A percentile compares a stretch with the other conserved stretches of the same genome.
phyloP scores from a whole-genome alignment of 2,329 filamentous ascomycete species.

The Penicillium sp. region DNA sequence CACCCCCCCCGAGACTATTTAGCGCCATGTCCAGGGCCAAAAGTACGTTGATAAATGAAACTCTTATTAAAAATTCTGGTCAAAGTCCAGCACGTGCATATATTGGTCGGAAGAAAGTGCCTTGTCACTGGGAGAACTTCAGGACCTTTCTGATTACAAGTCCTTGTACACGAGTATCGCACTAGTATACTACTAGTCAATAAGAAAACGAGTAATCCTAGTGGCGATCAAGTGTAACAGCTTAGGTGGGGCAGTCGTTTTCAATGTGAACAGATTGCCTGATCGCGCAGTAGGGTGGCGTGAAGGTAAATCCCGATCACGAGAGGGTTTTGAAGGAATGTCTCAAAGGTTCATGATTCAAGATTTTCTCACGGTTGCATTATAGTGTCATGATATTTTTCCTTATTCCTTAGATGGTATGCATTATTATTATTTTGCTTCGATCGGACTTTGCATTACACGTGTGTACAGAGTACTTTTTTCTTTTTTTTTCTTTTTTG shows the following conservation, averaged over 20 bases:
- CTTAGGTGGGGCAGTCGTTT: slow-evolving; percentile 23
- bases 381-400: neutral
- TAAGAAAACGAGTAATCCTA: slow-evolving; percentile 29
- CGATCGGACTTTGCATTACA: no score
- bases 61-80: neutral
- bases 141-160: no score
- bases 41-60: slow-evolving; percentile 2
- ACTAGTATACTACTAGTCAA: neutral
- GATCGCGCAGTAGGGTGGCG: slow-evolving; percentile 8
- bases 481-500: no score
- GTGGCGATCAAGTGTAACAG: slow-evolving; percentile 32
- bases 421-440: no score
- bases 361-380: neutral
- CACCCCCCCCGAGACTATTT: neutral
- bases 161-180: neutral
- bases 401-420: no score
- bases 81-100: neutral
- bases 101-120: slow-evolving; percentile 3
- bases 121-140: neutral
- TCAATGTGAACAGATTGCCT: slow-evolving; percentile 1
- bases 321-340: slow-evolving; percentile 1
- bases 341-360: neutral
- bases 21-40: slow-evolving; percentile 1
- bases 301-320: slow-evolving; percentile 6
- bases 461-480: no score